These are phyloP conservation scores for Alternaria sp. DNA, from an alignment of 2,329 filamentous ascomycete species.

Conservation along the genomic window DNA sequence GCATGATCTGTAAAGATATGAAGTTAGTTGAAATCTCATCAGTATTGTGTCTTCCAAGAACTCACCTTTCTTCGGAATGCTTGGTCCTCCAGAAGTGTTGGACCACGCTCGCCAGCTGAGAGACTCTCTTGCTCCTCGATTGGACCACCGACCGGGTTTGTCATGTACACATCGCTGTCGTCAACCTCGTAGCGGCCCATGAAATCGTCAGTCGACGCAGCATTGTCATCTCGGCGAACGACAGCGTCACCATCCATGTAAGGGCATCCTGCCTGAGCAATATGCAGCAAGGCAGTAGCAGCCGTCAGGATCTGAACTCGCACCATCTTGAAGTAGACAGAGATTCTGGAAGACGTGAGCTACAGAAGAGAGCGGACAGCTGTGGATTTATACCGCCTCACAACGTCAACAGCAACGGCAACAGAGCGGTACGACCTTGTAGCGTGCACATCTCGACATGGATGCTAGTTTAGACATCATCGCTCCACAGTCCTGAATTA, in stretches of 20 bases:
- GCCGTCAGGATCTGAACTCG: slow-evolving; percentile 32
- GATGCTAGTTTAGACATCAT: slow-evolving; percentile 2
- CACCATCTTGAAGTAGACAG: slow-evolving; percentile 33
- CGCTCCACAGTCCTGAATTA: neutral
- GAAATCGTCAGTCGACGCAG: slow-evolving; percentile 43
- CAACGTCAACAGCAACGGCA: neutral
- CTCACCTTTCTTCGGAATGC: slow-evolving; percentile 67
- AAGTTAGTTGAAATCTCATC: neutral
- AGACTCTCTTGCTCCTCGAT: slow-evolving; percentile 73
- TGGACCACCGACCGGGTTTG: slow-evolving; percentile 73
- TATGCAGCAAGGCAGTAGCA: slow-evolving; percentile 33
- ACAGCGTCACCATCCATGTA: slow-evolving; percentile 46
- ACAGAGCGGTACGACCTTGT: slow-evolving; percentile 1
- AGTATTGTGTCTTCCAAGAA: neutral
- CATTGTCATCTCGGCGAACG: slow-evolving; percentile 35
- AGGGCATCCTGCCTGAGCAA: slow-evolving; percentile 45
- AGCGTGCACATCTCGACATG: neutral
- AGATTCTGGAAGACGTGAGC: neutral
- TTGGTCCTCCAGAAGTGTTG: slow-evolving; percentile 76
- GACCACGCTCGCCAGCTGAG: slow-evolving; percentile 71
- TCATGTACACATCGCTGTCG: slow-evolving; percentile 54
- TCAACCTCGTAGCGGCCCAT: slow-evolving; percentile 50
- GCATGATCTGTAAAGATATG: neutral
- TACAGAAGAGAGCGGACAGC: neutral
- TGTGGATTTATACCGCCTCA: neutral